phyloP scores from a whole-genome alignment of 1,284 basidiomycete species.

The Melampsora abietis-canadensis region DNA sequence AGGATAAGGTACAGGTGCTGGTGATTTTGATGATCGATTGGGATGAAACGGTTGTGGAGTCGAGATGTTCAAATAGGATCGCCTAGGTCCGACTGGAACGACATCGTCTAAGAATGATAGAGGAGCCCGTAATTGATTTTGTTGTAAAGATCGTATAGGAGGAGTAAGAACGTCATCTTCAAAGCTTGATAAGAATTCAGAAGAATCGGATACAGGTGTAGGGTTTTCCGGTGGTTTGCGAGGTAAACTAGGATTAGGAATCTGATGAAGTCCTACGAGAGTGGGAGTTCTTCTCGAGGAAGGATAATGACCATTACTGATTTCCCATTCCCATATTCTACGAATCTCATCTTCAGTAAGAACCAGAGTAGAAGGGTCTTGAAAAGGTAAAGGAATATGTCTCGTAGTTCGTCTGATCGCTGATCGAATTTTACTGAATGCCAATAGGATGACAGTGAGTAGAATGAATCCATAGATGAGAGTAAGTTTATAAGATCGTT shows the following conservation, averaged over 20 bases:
- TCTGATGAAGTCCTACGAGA: slow-evolving; percentile 34
- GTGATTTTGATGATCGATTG: slow-evolving; percentile 58
- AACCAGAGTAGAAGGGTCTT: slow-evolving; percentile 69
- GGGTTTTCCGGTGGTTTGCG: slow-evolving; percentile 32
- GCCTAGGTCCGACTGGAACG: slow-evolving; percentile 62
- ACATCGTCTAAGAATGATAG: slow-evolving; percentile 47
- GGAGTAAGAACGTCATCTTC: slow-evolving; percentile 43
- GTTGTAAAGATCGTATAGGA: slow-evolving; percentile 44
- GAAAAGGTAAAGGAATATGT: slow-evolving; percentile 58
- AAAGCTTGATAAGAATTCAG: slow-evolving; percentile 35
- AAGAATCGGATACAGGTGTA: slow-evolving; percentile 28
- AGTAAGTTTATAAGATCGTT: slow-evolving; percentile 40
- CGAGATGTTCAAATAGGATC: slow-evolving; percentile 68
- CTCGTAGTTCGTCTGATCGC: slow-evolving; percentile 30
- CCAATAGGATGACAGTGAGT: slow-evolving; percentile 34
- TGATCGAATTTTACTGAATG: slow-evolving; percentile 37
- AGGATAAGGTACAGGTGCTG: slow-evolving; percentile 57
- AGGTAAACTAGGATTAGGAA: slow-evolving; percentile 44
- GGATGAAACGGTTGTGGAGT: slow-evolving; percentile 60
- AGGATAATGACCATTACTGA: slow-evolving; percentile 83
- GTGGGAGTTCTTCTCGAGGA: slow-evolving; percentile 59
- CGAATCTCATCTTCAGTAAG: slow-evolving; percentile 71
- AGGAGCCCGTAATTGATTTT: slow-evolving; percentile 44
- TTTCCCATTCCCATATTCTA: slow-evolving; percentile 89
- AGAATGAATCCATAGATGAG: slow-evolving; percentile 44